phyloP scores from a whole-genome alignment of 345 rosid genomes.

The Hevea brasiliensis region DNA sequence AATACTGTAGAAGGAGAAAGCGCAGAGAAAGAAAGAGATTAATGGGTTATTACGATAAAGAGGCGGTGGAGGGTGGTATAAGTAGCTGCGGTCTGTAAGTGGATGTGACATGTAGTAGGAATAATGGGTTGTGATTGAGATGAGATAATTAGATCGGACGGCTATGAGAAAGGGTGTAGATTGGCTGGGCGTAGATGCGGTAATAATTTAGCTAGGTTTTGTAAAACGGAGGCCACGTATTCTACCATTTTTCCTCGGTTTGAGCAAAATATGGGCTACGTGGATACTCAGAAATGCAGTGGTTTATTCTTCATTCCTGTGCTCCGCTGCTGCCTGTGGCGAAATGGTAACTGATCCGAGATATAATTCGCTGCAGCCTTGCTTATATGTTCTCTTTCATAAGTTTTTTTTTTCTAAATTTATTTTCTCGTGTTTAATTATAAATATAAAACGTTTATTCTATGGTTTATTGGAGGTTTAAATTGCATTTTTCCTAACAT shows the following conservation, averaged over 20 bases:
- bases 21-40: constrained; percentile 2
- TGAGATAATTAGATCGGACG: constrained; percentile 19
- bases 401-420: no score
- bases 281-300: constrained; percentile 1
- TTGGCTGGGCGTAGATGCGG: not conserved
- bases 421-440: not conserved
- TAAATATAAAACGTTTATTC: not conserved
- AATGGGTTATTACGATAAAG: no score
- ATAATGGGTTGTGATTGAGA: not conserved
- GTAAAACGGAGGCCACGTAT: constrained; percentile 15
- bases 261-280: not conserved
- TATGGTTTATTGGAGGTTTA: no score
- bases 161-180: not conserved
- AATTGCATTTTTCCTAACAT: no score
- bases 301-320: not conserved
- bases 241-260: no score
- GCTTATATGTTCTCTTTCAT: no score
- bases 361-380: no score
- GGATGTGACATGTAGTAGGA: not conserved
- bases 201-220: not conserved
- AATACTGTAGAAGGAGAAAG: not conserved
- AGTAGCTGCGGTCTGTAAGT: no score
- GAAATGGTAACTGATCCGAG: not conserved
- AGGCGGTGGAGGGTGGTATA: not conserved
- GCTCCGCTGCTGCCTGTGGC: no score